phyloP scores from a whole-genome alignment of 2,329 filamentous ascomycete species.

The Fusarium sacchari region DNA sequence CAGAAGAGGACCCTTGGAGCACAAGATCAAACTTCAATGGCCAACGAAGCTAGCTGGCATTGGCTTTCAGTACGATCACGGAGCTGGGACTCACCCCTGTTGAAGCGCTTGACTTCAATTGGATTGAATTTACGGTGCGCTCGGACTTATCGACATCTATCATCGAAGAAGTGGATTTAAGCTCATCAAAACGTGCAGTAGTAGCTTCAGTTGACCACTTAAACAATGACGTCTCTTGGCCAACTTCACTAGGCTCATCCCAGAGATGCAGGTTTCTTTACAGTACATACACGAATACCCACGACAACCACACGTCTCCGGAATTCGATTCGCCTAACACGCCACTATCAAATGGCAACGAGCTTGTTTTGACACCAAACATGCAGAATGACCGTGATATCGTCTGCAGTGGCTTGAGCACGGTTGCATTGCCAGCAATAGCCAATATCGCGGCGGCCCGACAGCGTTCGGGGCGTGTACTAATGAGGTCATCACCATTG shows the following conservation, averaged over 20 bases:
- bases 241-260: neutral
- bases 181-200: constrained; percentile 25
- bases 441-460: constrained; percentile 1
- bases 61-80: neutral
- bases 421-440: neutral
- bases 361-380: neutral
- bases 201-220: neutral
- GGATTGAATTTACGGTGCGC: neutral
- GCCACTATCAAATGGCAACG: neutral
- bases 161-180: constrained; percentile 24
- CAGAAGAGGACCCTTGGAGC: neutral
- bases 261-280: constrained; percentile 2
- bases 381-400: neutral
- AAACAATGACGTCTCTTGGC: neutral
- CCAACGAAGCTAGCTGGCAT: neutral
- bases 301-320: neutral
- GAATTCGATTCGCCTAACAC: neutral
- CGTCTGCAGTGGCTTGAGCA: constrained; percentile 7
- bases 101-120: neutral
- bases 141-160: neutral
- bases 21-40: neutral
- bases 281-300: neutral
- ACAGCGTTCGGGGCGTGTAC: constrained; percentile 8
- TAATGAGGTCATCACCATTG: constrained; percentile 29
- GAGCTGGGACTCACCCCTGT: neutral